phyloP scores from a whole-genome alignment of 805 yeast genomes.

The Pichia occidentalis region DNA sequence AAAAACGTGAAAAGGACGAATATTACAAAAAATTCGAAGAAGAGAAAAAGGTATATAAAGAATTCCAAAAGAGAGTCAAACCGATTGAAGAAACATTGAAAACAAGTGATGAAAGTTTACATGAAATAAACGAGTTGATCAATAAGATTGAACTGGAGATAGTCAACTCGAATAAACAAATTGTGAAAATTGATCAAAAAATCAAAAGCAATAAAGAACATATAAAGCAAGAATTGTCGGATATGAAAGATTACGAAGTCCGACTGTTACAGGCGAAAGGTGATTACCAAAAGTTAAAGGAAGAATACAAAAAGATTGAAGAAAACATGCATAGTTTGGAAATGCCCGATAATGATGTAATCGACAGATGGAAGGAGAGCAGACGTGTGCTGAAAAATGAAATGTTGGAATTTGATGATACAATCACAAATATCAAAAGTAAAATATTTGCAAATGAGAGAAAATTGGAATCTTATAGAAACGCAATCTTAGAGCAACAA shows the following conservation, averaged over 20 bases:
- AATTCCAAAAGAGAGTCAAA: conserved; percentile 20
- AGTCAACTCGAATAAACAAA: not conserved
- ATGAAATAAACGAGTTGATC: conserved; percentile 9
- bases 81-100: conserved; percentile 21
- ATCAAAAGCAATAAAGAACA: conserved; percentile 20
- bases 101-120: conserved; percentile 9
- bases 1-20: conserved; percentile 31
- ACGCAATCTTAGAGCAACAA: conserved; percentile 14
- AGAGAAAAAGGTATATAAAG: conserved; percentile 19
- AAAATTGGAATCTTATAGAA: conserved; percentile 17
- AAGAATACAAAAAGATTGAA: conserved; percentile 13
- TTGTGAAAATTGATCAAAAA: conserved; percentile 4
- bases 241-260: conserved; percentile 29
- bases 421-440: conserved; percentile 13
- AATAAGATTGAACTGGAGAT: conserved; percentile 1
- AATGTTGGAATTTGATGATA: conserved; percentile 18
- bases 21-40: conserved; percentile 23
- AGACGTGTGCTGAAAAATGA: conserved; percentile 23
- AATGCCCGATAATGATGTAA: conserved; percentile 16
- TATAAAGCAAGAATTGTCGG: conserved; percentile 28
- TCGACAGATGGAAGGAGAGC: conserved; percentile 20
- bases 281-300: conserved; percentile 26
- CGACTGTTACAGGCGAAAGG: conserved; percentile 33
- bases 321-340: conserved; percentile 13
- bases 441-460: conserved; percentile 13